Evolutionary conservation across 805 yeast species (phyloP).

Genomic region (Ogataea glucozyma): DNA sequence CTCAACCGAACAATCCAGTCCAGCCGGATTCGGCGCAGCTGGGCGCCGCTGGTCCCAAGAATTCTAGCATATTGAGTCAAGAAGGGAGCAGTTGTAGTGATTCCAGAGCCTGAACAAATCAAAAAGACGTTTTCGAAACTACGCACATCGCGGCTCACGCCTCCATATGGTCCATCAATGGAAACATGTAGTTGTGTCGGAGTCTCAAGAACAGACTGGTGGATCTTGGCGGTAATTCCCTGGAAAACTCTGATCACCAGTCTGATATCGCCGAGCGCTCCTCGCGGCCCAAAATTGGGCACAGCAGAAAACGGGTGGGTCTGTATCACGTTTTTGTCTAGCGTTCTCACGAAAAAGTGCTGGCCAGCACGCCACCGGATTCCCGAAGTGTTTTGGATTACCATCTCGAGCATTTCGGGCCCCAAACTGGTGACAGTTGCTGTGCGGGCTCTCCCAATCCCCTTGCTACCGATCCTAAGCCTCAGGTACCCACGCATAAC

Average conservation of each 20-base stretch:
- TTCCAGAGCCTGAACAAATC: constrained; percentile 53
- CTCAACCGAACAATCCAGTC: constrained; percentile 44
- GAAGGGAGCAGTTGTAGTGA: constrained; percentile 51
- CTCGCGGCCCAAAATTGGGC: constrained; percentile 30
- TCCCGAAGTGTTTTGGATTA: constrained; percentile 35
- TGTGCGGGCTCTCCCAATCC: too few species aligned
- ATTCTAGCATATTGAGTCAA: constrained; percentile 28
- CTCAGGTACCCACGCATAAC: constrained; percentile 46
- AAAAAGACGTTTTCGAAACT: constrained; percentile 46
- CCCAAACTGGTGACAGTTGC: too few species aligned
- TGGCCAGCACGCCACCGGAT: constrained; percentile 56
- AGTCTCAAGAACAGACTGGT: constrained; percentile 27
- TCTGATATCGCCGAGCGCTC: constrained; percentile 35
- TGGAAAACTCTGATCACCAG: constrained; percentile 46
- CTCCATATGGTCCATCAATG: constrained; percentile 63
- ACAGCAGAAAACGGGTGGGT: constrained; percentile 59
- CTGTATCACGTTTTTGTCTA: constrained; percentile 45
- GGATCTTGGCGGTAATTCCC: constrained; percentile 47
- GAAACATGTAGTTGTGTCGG: constrained; percentile 36
- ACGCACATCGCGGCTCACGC: constrained; percentile 44
- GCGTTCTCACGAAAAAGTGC: constrained; percentile 51
- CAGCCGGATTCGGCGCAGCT: constrained; percentile 37
- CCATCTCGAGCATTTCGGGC: constrained; percentile 42
- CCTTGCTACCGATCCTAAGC: too few species aligned
- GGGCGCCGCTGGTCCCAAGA: constrained; percentile 19